Percentiles rank a stretch among this genome's conserved stretches.
phyloP scores from a whole-genome alignment of 768 basidiomycete genomes.

The Strobilomyces confusus region DNA sequence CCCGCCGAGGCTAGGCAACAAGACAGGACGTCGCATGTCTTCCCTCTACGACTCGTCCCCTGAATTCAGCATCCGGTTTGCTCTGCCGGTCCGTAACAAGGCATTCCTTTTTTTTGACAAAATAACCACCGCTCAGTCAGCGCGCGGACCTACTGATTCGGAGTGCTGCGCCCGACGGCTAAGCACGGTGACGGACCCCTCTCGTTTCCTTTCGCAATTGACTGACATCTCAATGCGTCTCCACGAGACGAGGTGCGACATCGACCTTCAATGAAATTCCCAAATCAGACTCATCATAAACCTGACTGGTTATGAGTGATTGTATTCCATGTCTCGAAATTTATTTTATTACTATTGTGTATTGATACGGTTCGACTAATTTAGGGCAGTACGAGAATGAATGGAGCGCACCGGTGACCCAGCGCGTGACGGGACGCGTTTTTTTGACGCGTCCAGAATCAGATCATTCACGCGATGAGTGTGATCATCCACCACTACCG shows the following conservation, averaged over 20 bases:
- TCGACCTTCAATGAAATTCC: conserved; percentile 14
- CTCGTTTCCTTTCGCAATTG: background rate
- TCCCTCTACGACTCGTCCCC: conserved; percentile 13
- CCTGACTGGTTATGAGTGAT: background rate
- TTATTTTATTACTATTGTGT: conserved; percentile 8
- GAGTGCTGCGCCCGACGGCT: background rate
- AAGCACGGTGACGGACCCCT: background rate
- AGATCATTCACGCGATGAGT: conserved; percentile 10
- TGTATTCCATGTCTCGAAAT: conserved; percentile 13
- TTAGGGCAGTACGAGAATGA: conserved; percentile 10
- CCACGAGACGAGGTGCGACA: background rate
- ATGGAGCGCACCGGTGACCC: conserved; percentile 12
- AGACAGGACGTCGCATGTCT: conserved; percentile 17
- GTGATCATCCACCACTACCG: conserved; percentile 12
- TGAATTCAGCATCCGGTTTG: conserved; percentile 15
- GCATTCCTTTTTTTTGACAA: background rate
- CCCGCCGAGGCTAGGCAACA: conserved; percentile 10
- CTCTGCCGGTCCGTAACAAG: background rate
- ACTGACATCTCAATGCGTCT: conserved; percentile 10
- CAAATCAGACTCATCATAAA: background rate
- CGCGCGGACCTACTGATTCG: background rate
- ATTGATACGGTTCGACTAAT: conserved; percentile 1
- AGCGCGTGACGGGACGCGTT: conserved; percentile 25
- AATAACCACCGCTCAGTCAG: background rate
- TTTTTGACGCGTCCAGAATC: conserved; percentile 23